Conservation (phyloP, 129 eudicot genomes). For the Deinandra increscens region DNA sequence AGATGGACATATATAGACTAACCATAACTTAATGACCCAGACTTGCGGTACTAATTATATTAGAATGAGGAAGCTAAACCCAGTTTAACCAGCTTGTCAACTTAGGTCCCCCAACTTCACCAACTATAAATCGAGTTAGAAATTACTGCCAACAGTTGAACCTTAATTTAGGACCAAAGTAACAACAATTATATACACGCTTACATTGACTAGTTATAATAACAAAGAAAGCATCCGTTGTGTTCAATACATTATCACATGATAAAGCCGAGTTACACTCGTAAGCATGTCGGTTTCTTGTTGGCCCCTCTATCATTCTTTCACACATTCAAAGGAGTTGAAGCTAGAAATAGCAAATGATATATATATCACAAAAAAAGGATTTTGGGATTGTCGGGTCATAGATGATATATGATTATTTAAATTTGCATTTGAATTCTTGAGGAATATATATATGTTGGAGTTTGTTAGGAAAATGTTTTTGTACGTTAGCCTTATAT, state of each 20-base stretch:
- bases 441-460: constrained; percentile 3
- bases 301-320: constrained; percentile 13
- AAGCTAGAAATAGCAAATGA: constrained; percentile 19
- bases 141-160: too few species aligned
- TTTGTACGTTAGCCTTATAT: neutral
- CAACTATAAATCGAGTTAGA: too few species aligned
- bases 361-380: constrained; percentile 13
- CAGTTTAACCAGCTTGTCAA: too few species aligned
- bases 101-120: too few species aligned
- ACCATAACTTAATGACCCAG: too few species aligned
- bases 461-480: constrained; percentile 25
- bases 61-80: too few species aligned
- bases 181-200: too few species aligned
- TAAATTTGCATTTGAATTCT: neutral
- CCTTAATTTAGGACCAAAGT: too few species aligned
- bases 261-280: constrained; percentile 24
- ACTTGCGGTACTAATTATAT: too few species aligned
- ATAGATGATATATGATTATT: constrained; percentile 20
- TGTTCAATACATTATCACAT: neutral
- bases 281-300: constrained; percentile 31
- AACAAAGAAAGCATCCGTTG: neutral
- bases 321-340: constrained; percentile 23
- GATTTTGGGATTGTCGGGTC: constrained; percentile 26
- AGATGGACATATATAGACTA: too few species aligned
- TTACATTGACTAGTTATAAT: too few species aligned